Conservation (phyloP, 1,284 basidiomycete species). For the Cryptococcus floricola region DNA sequence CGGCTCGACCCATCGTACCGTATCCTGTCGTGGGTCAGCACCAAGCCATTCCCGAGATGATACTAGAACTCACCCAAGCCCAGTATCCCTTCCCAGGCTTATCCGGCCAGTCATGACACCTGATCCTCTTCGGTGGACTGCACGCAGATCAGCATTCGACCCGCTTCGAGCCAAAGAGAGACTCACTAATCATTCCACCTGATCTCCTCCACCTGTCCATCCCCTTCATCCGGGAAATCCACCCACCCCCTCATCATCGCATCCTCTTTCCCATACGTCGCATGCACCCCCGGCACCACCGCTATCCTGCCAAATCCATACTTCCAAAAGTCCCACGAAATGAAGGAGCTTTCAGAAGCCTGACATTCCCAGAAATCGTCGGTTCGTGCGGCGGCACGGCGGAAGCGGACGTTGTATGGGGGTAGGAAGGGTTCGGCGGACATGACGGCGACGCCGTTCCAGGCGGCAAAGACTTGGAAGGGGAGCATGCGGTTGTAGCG, state of each 20-base stretch:
- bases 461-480: conserved; percentile 52
- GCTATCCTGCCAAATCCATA: conserved; percentile 44
- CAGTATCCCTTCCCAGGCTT: conserved; percentile 35
- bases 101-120: conserved; percentile 44
- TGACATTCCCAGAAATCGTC: conserved; percentile 39
- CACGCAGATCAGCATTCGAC: neutral
- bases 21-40: conserved; percentile 19
- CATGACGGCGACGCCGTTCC: conserved; percentile 57
- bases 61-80: conserved; percentile 19
- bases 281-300: conserved; percentile 44
- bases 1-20: conserved; percentile 26
- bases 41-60: neutral
- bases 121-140: conserved; percentile 25
- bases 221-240: conserved; percentile 28
- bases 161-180: neutral
- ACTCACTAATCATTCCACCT: conserved; percentile 37
- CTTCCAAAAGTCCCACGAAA: conserved; percentile 50
- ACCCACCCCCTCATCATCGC: conserved; percentile 39
- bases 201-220: conserved; percentile 20
- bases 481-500: conserved; percentile 42
- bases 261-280: conserved; percentile 45
- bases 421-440: conserved; percentile 40
- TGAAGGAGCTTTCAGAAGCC: conserved; percentile 41
- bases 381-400: conserved; percentile 28
- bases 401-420: conserved; percentile 42